Conservation (phyloP, 2,329 filamentous ascomycete species). For the Akanthomyces uredinophilus region DNA sequence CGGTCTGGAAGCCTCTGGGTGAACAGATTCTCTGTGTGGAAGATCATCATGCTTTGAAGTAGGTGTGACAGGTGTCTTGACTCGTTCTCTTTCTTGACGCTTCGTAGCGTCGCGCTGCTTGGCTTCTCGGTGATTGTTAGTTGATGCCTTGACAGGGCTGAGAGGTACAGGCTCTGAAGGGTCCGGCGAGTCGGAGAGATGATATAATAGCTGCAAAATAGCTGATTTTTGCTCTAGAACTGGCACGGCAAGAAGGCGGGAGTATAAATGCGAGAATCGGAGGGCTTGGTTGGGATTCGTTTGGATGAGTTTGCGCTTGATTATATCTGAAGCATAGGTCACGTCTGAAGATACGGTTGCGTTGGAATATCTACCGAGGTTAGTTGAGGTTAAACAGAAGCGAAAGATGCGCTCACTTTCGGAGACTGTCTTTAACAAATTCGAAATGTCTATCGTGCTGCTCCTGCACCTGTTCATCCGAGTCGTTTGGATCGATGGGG, state of each 20-base stretch:
- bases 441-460: slow-evolving; percentile 60
- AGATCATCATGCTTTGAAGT: slow-evolving; percentile 40
- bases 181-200: slow-evolving; percentile 66
- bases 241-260: slow-evolving; percentile 79
- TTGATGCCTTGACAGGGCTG: slow-evolving; percentile 36
- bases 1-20: slow-evolving; percentile 45
- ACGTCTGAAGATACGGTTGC: slow-evolving; percentile 63
- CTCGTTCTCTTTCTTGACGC: slow-evolving; percentile 33
- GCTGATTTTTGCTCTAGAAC: slow-evolving; percentile 96
- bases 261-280: slow-evolving; percentile 86
- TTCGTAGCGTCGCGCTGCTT: slow-evolving; percentile 32
- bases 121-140: slow-evolving; percentile 34
- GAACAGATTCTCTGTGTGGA: slow-evolving; percentile 48
- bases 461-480: slow-evolving; percentile 62
- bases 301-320: slow-evolving; percentile 80
- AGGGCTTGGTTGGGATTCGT: slow-evolving; percentile 74
- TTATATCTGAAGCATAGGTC: slow-evolving; percentile 87
- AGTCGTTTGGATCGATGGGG: slow-evolving; percentile 59
- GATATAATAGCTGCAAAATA: slow-evolving; percentile 85
- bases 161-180: slow-evolving; percentile 47
- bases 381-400: neutral
- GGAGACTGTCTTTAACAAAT: slow-evolving; percentile 46
- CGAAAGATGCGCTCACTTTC: slow-evolving; percentile 36
- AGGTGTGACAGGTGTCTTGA: slow-evolving; percentile 26
- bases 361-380: slow-evolving; percentile 38